These are phyloP conservation scores for Trypanosoma rangeli DNA, from an alignment of 208 protist genomes.

Conservation along the genomic window DNA sequence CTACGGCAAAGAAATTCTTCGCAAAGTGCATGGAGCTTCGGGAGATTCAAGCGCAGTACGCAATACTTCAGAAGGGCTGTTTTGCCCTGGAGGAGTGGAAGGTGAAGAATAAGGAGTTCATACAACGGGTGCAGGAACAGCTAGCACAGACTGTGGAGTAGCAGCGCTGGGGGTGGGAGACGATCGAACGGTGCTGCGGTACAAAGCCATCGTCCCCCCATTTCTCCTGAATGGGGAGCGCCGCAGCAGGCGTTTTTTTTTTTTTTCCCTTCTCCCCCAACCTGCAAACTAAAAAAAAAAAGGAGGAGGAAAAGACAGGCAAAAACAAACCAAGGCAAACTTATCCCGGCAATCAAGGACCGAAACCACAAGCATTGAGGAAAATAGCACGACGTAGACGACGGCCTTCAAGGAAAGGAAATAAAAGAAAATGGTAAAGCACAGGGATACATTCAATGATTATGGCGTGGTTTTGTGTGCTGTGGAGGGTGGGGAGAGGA, in stretches of 20 bases:
- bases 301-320: neutral
- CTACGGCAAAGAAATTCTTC: slow-evolving; percentile 71
- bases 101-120: slow-evolving; percentile 15
- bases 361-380: too few species aligned
- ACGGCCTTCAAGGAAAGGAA: neutral
- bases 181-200: too few species aligned
- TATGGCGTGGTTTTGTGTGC: too few species aligned
- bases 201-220: too few species aligned
- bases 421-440: neutral
- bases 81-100: slow-evolving; percentile 49
- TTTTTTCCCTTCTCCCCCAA: too few species aligned
- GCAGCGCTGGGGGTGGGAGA: too few species aligned
- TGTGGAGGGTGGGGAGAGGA: too few species aligned
- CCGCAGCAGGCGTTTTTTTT: too few species aligned
- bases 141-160: neutral
- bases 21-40: slow-evolving; percentile 69
- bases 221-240: too few species aligned
- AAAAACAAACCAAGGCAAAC: neutral
- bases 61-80: slow-evolving; percentile 38
- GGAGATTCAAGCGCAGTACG: slow-evolving; percentile 50
- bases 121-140: slow-evolving; percentile 1
- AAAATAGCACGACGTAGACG: too few species aligned
- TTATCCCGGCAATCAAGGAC: too few species aligned
- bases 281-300: neutral
- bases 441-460: neutral